phyloP scores from a whole-genome alignment of 2,329 filamentous ascomycete genomes.

The Phoma herbarum region DNA sequence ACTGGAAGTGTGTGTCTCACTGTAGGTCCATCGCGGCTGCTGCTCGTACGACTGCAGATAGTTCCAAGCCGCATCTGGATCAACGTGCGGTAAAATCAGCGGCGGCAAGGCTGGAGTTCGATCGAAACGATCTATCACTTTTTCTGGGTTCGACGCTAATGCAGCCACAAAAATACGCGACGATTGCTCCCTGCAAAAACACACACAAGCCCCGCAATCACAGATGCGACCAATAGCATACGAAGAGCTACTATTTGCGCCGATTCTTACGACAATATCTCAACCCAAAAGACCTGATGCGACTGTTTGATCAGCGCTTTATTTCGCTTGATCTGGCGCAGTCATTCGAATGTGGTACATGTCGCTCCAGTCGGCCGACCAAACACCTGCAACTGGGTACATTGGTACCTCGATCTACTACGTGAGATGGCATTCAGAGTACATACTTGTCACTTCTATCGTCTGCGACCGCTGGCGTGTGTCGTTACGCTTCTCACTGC shows the following conservation, averaged over 20 bases:
- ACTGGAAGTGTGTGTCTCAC: slow-evolving; percentile 9
- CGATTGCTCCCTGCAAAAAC: slow-evolving; percentile 12
- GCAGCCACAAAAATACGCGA: slow-evolving; percentile 19
- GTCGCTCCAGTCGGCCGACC: neutral
- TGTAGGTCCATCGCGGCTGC: slow-evolving; percentile 6
- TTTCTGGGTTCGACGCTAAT: slow-evolving; percentile 12
- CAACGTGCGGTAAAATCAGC: slow-evolving; percentile 1
- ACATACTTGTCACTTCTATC: slow-evolving; percentile 3
- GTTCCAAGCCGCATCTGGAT: slow-evolving; percentile 12
- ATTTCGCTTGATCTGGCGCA: neutral
- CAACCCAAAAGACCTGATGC: neutral
- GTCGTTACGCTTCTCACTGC: slow-evolving; percentile 3
- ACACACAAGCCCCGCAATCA: slow-evolving; percentile 18
- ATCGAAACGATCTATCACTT: slow-evolving; percentile 17
- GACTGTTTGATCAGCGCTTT: neutral
- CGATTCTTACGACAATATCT: neutral
- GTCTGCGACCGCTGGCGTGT: neutral
- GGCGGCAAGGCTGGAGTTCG: slow-evolving; percentile 12
- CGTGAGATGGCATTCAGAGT: neutral
- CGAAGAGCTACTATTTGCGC: neutral
- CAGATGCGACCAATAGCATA: neutral
- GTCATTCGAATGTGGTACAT: slow-evolving; percentile 5
- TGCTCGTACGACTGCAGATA: slow-evolving; percentile 14
- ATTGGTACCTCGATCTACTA: slow-evolving; percentile 4
- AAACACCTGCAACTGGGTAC: neutral